phyloP scores from a whole-genome alignment of 164 flowering plant genomes.

The Brasenia schreberi region DNA sequence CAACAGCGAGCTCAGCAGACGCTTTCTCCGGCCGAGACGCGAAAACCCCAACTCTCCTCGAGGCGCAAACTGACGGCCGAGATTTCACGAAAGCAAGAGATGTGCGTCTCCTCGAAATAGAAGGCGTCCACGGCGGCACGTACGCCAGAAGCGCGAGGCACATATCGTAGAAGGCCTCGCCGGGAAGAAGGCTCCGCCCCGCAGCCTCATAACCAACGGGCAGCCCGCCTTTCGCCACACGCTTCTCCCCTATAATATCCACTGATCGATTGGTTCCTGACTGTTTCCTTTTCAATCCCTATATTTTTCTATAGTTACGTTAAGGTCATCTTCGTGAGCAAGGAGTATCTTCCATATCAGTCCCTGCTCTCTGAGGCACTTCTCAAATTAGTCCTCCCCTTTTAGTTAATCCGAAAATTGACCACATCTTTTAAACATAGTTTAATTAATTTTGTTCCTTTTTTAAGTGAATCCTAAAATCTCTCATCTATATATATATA shows the following conservation, averaged over 20 bases:
- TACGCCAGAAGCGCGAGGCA: background rate
- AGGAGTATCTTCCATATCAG: too few relatives aligned
- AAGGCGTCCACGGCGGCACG: background rate
- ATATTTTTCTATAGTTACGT: too few relatives aligned
- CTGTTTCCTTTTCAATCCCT: too few relatives aligned
- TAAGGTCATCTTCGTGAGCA: too few relatives aligned
- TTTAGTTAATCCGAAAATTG: too few relatives aligned
- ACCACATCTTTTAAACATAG: too few relatives aligned
- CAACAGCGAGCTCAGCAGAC: constrained; percentile 6
- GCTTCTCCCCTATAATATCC: background rate
- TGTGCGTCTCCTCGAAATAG: background rate
- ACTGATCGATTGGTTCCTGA: too few relatives aligned
- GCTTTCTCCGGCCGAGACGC: background rate
- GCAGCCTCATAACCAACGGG: background rate
- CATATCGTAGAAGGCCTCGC: background rate
- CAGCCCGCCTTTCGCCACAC: background rate
- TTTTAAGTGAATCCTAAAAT: too few relatives aligned
- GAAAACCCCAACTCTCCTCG: background rate
- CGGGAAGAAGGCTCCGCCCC: background rate
- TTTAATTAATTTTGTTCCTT: too few relatives aligned
- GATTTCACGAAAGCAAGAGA: background rate
- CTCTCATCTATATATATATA: too few relatives aligned
- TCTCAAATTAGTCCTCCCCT: too few relatives aligned
- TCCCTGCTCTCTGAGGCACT: too few relatives aligned
- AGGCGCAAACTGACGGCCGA: background rate